Evolutionary conservation across 108 stramenopile genomes (phyloP), one percentile per base, ranked within the genome.

Genomic region (Nitzschia putrida): DNA sequence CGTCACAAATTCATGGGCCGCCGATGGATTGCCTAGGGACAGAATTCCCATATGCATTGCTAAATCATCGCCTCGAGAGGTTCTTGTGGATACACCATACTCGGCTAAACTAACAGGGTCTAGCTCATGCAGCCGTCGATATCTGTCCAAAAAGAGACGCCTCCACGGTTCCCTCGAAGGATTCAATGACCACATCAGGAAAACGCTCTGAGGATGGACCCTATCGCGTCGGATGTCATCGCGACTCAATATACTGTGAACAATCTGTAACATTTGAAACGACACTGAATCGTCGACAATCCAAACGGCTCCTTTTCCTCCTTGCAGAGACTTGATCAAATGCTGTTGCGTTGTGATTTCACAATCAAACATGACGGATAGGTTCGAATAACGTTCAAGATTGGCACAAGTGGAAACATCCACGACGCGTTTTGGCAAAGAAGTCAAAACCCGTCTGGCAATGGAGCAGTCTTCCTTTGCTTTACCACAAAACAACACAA

Each of bases 61-160:
- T 5, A 38, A 20, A 20, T 51, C 55, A 11, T 49, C 52, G 4
- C 29, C 29, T 34, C 29, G 3, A 34, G 29, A 34, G 1, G 29
- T 3, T 3, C 29, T 34, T 34, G 29, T 34, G 25, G 21, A 51
- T 11, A 22, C 34, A 34, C 3, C 60, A 24, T 24, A n/a, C 20
- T 78, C 64, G 0, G 55, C 74, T 26, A 54, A 16, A 34, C 21
- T 53, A 40, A 65, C 51, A 38, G 81, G 81, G 45, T 82, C 81
- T 13, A 75, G 47, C 26, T 26, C 4, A n/a, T 60, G 8, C 1
- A 63, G 47, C 12, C 44, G 43, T 16, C 74, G 74, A 29, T 76
- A 69, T 25, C 51, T 47, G 13, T 76, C 74, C 68, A 76, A 60
- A 55, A 76, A 56, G 44, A 42, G 37, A 22, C 22, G n/a, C 6